phyloP scores from a whole-genome alignment of 2,329 filamentous ascomycete genomes.

The Lithohypha guttulata region DNA sequence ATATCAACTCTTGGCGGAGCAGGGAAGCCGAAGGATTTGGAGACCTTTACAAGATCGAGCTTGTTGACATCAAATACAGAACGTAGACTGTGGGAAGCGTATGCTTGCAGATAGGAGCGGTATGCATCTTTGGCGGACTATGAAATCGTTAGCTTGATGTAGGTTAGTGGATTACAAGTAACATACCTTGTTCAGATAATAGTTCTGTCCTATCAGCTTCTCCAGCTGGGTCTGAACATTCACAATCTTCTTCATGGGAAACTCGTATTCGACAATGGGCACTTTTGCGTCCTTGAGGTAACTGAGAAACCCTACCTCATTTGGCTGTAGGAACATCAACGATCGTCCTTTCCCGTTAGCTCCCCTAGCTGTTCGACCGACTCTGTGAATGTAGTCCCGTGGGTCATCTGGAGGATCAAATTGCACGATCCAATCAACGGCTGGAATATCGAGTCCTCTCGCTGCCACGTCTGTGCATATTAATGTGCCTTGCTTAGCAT shows the following conservation, averaged over 20 bases:
- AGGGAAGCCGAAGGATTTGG: slow-evolving; percentile 71
- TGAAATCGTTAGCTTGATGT: slow-evolving; percentile 8
- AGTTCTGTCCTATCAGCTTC: slow-evolving; percentile 88
- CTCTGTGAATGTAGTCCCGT: slow-evolving; percentile 86
- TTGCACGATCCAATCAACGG: slow-evolving; percentile 93
- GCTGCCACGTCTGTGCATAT: slow-evolving; percentile 97
- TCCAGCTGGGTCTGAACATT: slow-evolving; percentile 87
- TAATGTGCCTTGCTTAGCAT: slow-evolving; percentile 71
- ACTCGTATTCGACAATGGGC: slow-evolving; percentile 91
- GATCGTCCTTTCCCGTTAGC: slow-evolving; percentile 73
- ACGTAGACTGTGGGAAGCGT: slow-evolving; percentile 73
- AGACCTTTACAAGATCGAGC: slow-evolving; percentile 71
- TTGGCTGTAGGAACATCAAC: slow-evolving; percentile 85
- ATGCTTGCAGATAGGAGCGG: slow-evolving; percentile 86
- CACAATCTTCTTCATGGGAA: slow-evolving; percentile 81
- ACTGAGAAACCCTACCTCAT: slow-evolving; percentile 81
- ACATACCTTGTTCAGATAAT: slow-evolving; percentile 80
- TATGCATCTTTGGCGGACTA: slow-evolving; percentile 62
- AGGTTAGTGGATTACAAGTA: slow-evolving; percentile 2
- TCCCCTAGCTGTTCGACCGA: slow-evolving; percentile 86
- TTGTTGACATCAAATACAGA: slow-evolving; percentile 79
- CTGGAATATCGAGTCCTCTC: slow-evolving; percentile 86
- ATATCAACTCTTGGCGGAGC: slow-evolving; percentile 71
- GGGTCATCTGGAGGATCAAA: slow-evolving; percentile 91
- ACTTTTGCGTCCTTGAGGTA: slow-evolving; percentile 86